Evolutionary conservation across 1,284 basidiomycete genomes (phyloP).

Genomic region (Apiotrichum laibachii): DNA sequence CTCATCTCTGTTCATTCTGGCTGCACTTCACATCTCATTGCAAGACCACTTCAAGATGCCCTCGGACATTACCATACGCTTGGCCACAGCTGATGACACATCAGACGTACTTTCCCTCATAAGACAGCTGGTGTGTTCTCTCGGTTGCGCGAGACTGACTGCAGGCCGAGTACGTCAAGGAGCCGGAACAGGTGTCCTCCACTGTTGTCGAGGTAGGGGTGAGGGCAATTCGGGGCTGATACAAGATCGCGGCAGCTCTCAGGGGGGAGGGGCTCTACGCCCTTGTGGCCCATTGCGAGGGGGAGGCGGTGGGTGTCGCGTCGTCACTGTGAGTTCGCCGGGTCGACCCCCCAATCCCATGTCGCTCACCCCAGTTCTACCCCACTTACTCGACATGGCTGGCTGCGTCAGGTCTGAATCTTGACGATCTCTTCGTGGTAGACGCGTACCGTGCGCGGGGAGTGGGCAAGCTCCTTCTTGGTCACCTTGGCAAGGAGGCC

Average conservation of each 20-base stretch:
- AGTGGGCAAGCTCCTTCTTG: neutral
- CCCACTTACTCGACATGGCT: neutral
- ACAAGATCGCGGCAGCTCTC: neutral
- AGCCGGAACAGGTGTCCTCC: neutral
- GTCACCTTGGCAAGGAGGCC: neutral
- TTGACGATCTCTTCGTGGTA: neutral
- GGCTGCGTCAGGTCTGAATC: neutral
- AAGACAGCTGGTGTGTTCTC: no score
- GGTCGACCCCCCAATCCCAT: neutral
- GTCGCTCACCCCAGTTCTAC: conserved; percentile 1
- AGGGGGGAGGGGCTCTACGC: neutral
- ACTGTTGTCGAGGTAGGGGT: neutral
- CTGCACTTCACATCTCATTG: no score
- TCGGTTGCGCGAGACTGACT: neutral
- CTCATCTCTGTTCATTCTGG: no score
- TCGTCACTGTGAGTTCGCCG: neutral
- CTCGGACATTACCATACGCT: no score
- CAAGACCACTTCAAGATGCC: no score
- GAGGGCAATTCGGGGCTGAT: neutral
- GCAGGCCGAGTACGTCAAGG: neutral
- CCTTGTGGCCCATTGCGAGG: neutral
- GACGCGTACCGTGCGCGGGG: neutral
- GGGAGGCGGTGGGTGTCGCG: neutral
- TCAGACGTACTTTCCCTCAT: no score
- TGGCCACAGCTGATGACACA: no score